Conservation (phyloP, 2,329 filamentous ascomycete species). For the Pseudocercospora vitis region DNA sequence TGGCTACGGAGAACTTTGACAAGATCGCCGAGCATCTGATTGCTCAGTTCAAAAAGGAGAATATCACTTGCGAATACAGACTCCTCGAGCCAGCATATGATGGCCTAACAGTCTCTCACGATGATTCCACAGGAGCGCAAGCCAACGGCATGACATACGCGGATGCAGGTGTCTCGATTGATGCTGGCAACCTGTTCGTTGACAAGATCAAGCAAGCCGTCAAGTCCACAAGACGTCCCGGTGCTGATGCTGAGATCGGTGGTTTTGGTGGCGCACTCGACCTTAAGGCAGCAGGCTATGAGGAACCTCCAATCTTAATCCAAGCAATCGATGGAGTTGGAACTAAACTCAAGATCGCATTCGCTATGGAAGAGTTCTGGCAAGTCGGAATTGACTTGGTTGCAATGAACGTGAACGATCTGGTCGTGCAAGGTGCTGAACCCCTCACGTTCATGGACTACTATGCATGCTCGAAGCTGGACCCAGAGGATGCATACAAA, state of each 20-base stretch:
- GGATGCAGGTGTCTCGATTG: constrained; percentile 88
- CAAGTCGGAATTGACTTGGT: constrained; percentile 96
- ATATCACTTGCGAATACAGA: constrained; percentile 81
- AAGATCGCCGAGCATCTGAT: constrained; percentile 73
- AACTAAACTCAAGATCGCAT: constrained; percentile 95
- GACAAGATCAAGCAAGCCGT: constrained; percentile 88
- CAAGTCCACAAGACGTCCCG: constrained; percentile 77
- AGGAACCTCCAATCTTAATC: constrained; percentile 76
- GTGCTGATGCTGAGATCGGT: constrained; percentile 89
- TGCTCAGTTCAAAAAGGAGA: constrained; percentile 66
- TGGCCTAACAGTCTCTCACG: constrained; percentile 46
- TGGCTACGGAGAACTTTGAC: constrained; percentile 88
- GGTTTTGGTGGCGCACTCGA: constrained; percentile 91
- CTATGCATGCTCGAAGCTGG: constrained; percentile 88
- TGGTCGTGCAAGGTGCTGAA: constrained; percentile 92
- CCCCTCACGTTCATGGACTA: constrained; percentile 97
- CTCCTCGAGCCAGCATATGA: constrained; percentile 85
- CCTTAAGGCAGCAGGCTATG: constrained; percentile 71
- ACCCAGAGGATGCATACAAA: constrained; percentile 72
- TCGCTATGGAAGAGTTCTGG: constrained; percentile 83
- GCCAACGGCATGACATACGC: constrained; percentile 72
- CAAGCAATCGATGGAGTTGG: constrained; percentile 94
- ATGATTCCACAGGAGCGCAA: constrained; percentile 22
- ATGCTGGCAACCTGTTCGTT: constrained; percentile 89
- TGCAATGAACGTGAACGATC: constrained; percentile 98